Base-by-base conservation (phyloP, 495 filamentous ascomycete species). In the Aspergillus sparsus region DNA sequence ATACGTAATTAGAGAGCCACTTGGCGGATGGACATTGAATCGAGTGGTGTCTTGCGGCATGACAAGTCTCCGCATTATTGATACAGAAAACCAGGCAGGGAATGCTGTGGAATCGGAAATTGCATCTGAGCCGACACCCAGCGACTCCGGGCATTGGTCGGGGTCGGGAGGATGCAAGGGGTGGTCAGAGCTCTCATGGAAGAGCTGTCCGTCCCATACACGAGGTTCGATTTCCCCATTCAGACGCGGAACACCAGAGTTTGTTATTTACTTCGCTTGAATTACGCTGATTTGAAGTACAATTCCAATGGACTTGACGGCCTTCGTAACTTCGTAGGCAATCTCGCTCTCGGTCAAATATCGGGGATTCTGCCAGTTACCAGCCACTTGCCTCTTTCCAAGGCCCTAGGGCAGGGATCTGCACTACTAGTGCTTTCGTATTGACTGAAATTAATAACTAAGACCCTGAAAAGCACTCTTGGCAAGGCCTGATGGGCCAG, bases 301-400 rank as follows among this genome's bases (percentile, higher is more conserved):
- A 10, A 10, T 21, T 15, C 44, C 15, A 47, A 47, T 47, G 9
- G 6, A 47, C 5, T 32, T 7, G 42, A 9, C 16, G 6, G 13
- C 27, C 44, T 41, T 50, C 49, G 57, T 39, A 46, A 8, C 7
- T 12, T 51, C 50, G 46, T 54, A 34, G 47, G 13, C 5, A 42
- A 36, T 58, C 34, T 49, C 7, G 32, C 39, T 49, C 55, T 61
- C 64, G 64, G 61, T 55, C 64, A 58, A 63, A 61, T 66, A 66
- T 63, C 64, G 64, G 64, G 33, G 53, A 49, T 61, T 18, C 34
- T 62, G 32, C 56, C 56, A 63, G 42, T 53, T 36, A 51, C 21
- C 49, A 13, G 49, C 27, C 50, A 32, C 32, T 10, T 44, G 18
- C 33, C 49, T 42, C 21, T 12, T 51, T 44, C 49, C 3, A 60